phyloP scores from a whole-genome alignment of 331 rosid genomes.

The Quercus lobata region DNA sequence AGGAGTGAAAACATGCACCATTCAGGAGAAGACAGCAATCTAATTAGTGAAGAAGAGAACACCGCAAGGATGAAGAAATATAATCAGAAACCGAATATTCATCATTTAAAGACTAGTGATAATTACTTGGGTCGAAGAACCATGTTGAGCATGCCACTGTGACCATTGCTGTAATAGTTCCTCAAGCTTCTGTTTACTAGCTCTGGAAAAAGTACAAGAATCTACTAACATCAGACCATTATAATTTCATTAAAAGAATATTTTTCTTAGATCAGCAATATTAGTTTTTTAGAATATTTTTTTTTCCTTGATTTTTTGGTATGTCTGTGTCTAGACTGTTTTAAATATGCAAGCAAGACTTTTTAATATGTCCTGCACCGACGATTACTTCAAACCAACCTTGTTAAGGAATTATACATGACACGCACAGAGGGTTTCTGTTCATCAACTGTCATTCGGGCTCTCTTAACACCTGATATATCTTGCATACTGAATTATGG shows the following conservation, averaged over 20 bases:
- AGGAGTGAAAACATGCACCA: background rate
- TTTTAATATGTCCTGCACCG: background rate
- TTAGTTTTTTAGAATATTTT: background rate
- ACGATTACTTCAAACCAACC: slow-evolving; percentile 43
- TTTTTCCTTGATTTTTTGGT: background rate
- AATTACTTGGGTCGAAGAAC: slow-evolving; percentile 49
- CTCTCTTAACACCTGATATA: slow-evolving; percentile 64
- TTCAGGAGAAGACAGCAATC: background rate
- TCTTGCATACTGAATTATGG: slow-evolving; percentile 38
- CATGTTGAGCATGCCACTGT: slow-evolving; percentile 79
- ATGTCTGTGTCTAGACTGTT: background rate
- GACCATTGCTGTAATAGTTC: slow-evolving; percentile 89
- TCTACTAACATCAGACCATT: no score
- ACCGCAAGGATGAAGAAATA: background rate
- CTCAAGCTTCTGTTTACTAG: slow-evolving; percentile 83
- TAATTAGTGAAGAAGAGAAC: background rate
- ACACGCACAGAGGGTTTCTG: slow-evolving; percentile 52
- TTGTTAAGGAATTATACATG: slow-evolving; percentile 59
- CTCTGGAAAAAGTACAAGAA: slow-evolving; percentile 40
- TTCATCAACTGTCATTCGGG: slow-evolving; percentile 44
- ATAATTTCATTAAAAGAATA: no score
- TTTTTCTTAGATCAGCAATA: background rate
- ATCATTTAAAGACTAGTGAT: background rate
- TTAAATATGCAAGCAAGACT: background rate
- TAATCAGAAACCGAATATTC: background rate